Evolutionary conservation across 2,329 filamentous ascomycete genomes (phyloP).

Genomic region (Botryotinia narcissicola): DNA sequence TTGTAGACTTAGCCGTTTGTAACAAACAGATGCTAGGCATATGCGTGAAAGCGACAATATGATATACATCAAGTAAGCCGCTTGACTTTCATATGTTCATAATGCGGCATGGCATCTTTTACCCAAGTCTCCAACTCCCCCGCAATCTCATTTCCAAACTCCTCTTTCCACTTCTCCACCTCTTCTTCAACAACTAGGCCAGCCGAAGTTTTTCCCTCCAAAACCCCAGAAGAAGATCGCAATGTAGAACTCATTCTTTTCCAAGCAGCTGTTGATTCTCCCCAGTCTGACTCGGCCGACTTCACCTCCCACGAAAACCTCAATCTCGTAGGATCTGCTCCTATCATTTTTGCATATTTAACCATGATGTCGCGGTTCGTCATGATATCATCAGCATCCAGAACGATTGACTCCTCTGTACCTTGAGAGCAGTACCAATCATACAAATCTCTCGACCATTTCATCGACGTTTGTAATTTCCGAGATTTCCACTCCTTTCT

Average conservation of each 20-base stretch:
- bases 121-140: not conserved
- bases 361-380: not conserved
- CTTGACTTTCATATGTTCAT: not conserved
- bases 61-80: not conserved
- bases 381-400: not conserved
- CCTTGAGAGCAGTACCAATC: not conserved
- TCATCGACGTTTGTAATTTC: not conserved
- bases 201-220: not conserved
- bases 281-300: not conserved
- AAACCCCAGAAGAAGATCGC: not conserved
- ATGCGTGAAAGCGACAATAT: not conserved
- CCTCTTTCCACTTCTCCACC: not conserved
- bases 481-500: not conserved
- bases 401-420: not conserved
- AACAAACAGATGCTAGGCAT: not conserved
- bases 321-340: not conserved
- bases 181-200: not conserved
- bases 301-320: not conserved
- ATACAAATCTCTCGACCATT: not conserved
- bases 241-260: not conserved
- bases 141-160: not conserved
- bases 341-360: not conserved
- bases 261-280: not conserved
- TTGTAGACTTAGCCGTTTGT: not conserved
- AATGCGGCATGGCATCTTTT: not conserved